Conservation (phyloP, 352 stramenopile genomes). For the Phytopythium helicoides region DNA sequence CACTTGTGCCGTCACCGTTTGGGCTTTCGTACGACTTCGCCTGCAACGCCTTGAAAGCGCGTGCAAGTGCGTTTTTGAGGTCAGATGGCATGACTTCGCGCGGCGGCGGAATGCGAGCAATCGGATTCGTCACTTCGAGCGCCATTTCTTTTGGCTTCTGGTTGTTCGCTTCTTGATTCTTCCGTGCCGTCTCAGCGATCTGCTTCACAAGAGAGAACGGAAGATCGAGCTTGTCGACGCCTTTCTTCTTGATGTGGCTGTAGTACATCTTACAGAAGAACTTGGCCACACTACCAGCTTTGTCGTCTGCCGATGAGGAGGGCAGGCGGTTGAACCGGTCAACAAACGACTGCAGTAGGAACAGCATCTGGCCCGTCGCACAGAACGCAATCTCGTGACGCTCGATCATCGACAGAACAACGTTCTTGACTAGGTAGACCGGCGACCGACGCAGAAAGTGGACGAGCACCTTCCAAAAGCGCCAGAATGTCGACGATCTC, state of each 20-base stretch:
- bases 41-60: slow-evolving; percentile 78
- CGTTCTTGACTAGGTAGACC: slow-evolving; percentile 79
- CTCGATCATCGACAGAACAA: slow-evolving; percentile 81
- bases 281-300: slow-evolving; percentile 61
- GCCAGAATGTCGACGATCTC: slow-evolving; percentile 82
- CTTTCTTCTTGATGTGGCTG: slow-evolving; percentile 77
- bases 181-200: slow-evolving; percentile 75
- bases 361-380: slow-evolving; percentile 75
- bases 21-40: slow-evolving; percentile 55
- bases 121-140: slow-evolving; percentile 67
- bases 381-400: slow-evolving; percentile 83
- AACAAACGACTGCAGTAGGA: slow-evolving; percentile 80
- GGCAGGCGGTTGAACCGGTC: slow-evolving; percentile 76
- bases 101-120: slow-evolving; percentile 70
- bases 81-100: slow-evolving; percentile 70
- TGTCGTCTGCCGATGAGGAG: slow-evolving; percentile 63
- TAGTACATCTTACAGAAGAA: slow-evolving; percentile 88
- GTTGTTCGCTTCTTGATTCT: slow-evolving; percentile 71
- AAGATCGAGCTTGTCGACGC: slow-evolving; percentile 75
- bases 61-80: slow-evolving; percentile 63
- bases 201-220: slow-evolving; percentile 65
- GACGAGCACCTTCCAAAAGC: slow-evolving; percentile 80
- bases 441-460: slow-evolving; percentile 74
- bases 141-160: slow-evolving; percentile 76
- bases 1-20: slow-evolving; percentile 22